These are phyloP conservation scores for Beauveria varroae DNA, from an alignment of 2,329 filamentous ascomycete genomes.

Conservation along the genomic window DNA sequence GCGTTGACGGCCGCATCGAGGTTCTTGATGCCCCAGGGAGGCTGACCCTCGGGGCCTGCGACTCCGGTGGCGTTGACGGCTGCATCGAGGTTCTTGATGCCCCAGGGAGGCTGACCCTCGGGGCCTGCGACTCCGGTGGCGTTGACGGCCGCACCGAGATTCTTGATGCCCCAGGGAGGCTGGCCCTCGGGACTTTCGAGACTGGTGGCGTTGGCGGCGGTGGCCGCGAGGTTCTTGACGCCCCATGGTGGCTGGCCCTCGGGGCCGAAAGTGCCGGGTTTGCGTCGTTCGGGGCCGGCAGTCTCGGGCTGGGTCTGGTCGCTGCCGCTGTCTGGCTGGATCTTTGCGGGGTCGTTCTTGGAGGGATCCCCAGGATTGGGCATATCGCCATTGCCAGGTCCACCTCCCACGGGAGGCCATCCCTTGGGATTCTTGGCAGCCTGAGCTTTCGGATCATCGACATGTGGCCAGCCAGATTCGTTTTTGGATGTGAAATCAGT, in stretches of 20 bases:
- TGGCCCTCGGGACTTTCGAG: neutral
- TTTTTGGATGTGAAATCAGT: too few species aligned
- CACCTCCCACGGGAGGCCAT: too few species aligned
- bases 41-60: neutral
- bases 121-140: neutral
- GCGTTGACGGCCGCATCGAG: neutral
- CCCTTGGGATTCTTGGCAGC: neutral
- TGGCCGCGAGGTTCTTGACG: neutral
- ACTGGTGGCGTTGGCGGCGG: neutral
- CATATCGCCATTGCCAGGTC: too few species aligned
- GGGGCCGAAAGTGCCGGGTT: neutral
- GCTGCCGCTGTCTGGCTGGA: neutral
- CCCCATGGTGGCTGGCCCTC: neutral
- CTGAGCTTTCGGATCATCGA: neutral
- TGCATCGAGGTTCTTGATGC: too few species aligned
- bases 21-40: neutral
- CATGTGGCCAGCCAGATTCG: neutral
- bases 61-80: neutral
- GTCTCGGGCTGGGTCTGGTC: neutral
- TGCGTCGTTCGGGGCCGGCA: neutral
- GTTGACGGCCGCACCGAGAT: neutral
- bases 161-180: neutral
- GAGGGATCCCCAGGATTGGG: neutral
- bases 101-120: too few species aligned
- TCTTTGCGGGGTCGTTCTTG: neutral